Base-by-base conservation (phyloP, 345 rosid genomes). In the Sapria himalayana region DNA sequence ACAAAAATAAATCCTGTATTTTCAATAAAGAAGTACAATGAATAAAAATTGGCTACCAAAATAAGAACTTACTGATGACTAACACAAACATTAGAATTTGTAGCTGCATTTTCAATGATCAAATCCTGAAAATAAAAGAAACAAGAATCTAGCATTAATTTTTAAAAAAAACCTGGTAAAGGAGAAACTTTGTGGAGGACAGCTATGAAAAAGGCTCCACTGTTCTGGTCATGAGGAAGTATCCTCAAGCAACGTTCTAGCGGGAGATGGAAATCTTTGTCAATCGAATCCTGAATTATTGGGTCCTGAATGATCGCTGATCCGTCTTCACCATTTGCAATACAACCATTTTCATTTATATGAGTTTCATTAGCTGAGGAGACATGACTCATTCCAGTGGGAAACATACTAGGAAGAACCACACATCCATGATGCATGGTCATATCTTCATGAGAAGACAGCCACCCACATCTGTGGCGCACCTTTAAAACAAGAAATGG, bases 191-290 rank as follows among this genome's bases (percentile, higher is more conserved):
- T 89, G 43, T 68, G 71, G 42, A 82, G 61, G 34, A 84, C 84
- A 22, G 93, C 95, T 43, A 89, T 64, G 59, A 89, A 89, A 58
- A 89, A 89, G 32, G 93, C 86, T 45, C 93, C 98, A 7, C 75
- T 64, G 62, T 82, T 89, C 64, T 89, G 98, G 74, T 89, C 93
- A 62, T 79, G 92, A 58, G 98, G 93, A 39, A 76, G 44, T 60
- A 89, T 73, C 69, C 95, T 82, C 71, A 79, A 54, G 77, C 98
- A 89, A 16, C 62, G 65, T 46, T 79, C 86, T 33, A 89, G 70
- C 9, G 86, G 86, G 33, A 79, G 81, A 64, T 62, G 67, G 46
- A 69, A 79, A 48, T 69, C 62, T 61, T 79, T 91, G 54, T 57
- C 74, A 19, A 54, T 69, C 45, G 50, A 49, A 24, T 60, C 63